Conservation (phyloP, 495 filamentous ascomycete species). For the Wilcoxina mikolae region DNA sequence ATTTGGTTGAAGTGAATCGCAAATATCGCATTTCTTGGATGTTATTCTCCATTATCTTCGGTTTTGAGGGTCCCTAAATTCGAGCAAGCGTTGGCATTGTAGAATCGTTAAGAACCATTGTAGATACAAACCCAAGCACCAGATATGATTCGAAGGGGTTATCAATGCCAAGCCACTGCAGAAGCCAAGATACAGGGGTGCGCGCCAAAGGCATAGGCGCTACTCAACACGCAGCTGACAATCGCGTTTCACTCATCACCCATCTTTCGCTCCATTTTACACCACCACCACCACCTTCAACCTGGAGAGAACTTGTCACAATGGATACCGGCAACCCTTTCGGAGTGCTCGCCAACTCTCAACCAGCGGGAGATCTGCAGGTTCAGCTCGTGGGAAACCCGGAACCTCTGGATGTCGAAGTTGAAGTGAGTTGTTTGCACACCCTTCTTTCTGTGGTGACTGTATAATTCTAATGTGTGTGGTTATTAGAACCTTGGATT, state of each 20-base stretch:
- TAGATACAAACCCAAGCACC: no score
- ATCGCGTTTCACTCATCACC: neutral
- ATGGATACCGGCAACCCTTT: constrained; percentile 10
- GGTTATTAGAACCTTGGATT: constrained; percentile 60
- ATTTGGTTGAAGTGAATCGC: no score
- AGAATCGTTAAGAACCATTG: no score
- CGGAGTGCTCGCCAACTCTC: constrained; percentile 19
- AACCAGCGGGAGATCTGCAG: constrained; percentile 12
- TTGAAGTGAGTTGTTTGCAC: constrained; percentile 32
- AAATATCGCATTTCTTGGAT: no score
- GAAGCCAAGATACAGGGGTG: neutral
- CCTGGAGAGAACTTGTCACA: neutral
- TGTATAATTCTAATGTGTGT: neutral
- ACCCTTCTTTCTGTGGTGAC: neutral
- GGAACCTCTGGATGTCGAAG: constrained; percentile 36
- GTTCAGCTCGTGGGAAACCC: constrained; percentile 19
- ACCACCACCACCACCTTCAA: neutral
- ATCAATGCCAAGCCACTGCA: neutral
- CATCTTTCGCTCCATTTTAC: neutral
- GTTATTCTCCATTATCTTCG: no score
- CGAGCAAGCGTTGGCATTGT: no score
- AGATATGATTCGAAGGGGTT: neutral
- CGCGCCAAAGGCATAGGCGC: neutral
- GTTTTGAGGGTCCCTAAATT: no score
- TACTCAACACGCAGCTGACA: neutral